Evolutionary conservation across 192 early-diverging fungal species (phyloP).

Genomic region (Allomyces arbusculus): DNA sequence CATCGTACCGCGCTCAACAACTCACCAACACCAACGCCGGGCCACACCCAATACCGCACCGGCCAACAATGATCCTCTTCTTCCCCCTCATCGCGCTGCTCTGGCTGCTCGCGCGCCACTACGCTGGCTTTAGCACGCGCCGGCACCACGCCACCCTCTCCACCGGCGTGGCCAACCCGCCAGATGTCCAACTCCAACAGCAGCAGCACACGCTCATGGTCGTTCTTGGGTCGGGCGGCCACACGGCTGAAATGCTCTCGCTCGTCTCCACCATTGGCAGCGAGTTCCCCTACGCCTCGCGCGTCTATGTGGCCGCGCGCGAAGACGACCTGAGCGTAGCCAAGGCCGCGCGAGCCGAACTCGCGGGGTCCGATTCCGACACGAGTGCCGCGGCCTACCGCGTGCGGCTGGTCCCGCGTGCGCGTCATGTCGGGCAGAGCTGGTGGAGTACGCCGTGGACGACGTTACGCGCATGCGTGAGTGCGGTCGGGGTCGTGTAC

Average conservation of each 20-base stretch:
- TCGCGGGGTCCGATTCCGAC: background rate
- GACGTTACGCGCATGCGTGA: conserved; percentile 10
- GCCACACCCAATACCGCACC: too few relatives aligned
- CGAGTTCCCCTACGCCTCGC: background rate
- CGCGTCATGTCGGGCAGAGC: conserved; percentile 51
- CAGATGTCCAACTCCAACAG: too few relatives aligned
- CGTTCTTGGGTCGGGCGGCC: conserved; percentile 43
- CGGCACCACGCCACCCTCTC: too few relatives aligned
- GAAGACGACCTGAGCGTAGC: background rate
- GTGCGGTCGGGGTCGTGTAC: conserved; percentile 14
- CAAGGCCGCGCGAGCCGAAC: background rate
- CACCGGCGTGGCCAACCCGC: too few relatives aligned
- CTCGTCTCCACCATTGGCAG: conserved; percentile 18
- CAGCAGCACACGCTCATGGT: background rate
- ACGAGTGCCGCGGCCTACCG: background rate
- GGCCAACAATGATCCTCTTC: too few relatives aligned
- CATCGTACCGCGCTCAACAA: too few relatives aligned
- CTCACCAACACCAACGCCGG: too few relatives aligned
- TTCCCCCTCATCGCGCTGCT: too few relatives aligned
- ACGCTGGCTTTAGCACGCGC: too few relatives aligned
- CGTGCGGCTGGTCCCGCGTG: conserved; percentile 34
- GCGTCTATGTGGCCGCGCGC: background rate
- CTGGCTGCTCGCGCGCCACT: too few relatives aligned
- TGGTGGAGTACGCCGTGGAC: conserved; percentile 34
- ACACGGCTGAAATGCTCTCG: conserved; percentile 78